Conservation (phyloP, 495 filamentous ascomycete genomes). For the Aspergillus mulundensis region DNA sequence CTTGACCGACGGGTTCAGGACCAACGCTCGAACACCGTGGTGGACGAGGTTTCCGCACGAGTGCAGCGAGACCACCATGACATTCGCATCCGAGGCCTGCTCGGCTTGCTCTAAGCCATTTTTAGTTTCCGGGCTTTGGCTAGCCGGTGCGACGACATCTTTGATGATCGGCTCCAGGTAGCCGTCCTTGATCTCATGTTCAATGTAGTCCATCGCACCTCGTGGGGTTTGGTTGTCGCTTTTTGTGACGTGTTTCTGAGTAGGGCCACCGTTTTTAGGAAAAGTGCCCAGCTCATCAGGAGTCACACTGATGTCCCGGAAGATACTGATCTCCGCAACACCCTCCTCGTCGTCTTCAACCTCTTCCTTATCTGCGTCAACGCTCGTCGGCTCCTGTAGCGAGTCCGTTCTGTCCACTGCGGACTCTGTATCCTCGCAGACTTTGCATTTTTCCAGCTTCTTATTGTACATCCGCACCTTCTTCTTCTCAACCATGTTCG, state of each 20-base stretch:
- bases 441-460: constrained; percentile 56
- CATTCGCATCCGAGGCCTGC: constrained; percentile 28
- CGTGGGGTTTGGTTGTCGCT: constrained; percentile 13
- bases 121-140: constrained; percentile 6
- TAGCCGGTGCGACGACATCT: constrained; percentile 53
- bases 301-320: constrained; percentile 36
- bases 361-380: background rate
- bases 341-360: constrained; percentile 29
- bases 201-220: constrained; percentile 50
- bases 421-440: constrained; percentile 30
- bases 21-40: constrained; percentile 81
- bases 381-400: constrained; percentile 22
- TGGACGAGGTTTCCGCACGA: constrained; percentile 97
- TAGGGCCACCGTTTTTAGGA: constrained; percentile 20
- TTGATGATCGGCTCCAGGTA: constrained; percentile 73
- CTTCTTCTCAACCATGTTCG: constrained; percentile 57
- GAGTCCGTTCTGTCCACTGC: constrained; percentile 7
- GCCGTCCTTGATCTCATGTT: constrained; percentile 56
- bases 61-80: constrained; percentile 92
- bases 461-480: constrained; percentile 59
- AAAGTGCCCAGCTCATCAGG: constrained; percentile 27
- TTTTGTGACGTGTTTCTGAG: constrained; percentile 3
- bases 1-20: constrained; percentile 74
- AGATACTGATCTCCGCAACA: constrained; percentile 31
- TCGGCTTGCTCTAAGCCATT: constrained; percentile 14